Evolutionary conservation across 2,329 filamentous ascomycete species (phyloP), one percentile per base, ranked within the genome.

Genomic region (Rutstroemia sydowiana): DNA sequence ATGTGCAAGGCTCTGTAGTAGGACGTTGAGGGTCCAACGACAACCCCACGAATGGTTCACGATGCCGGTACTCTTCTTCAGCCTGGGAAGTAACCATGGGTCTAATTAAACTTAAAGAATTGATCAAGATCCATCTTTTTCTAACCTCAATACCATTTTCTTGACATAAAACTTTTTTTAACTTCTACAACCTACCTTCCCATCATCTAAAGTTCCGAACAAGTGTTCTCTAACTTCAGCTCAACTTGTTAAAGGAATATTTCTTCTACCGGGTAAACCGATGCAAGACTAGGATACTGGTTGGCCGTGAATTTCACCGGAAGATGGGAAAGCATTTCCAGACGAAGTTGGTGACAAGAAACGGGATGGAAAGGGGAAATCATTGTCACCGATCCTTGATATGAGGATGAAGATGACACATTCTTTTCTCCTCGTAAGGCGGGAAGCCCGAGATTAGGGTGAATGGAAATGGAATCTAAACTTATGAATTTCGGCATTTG

Each of bases 11-110:
- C 48, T 37, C 10, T 50, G 32, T 11, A 45, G 18, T 13, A 20
- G 9, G 20, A 16, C 18, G 13, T 41, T 57, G 56, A 62, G 57
- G 58, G 58, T 57, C 52, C 40, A 57, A 45, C 40, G 37, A 41
- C 20, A 46, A 48, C 59, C 60, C 59, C 60, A 57, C 59, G 61
- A 61, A 59, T 60, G 55, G 58, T 59, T 63, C 58, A 59, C 61
- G 59, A 61, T 59, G 56, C 59, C 56, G 55, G 55, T 45, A 37
- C 53, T 53, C 52, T 58, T 55, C 43, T 48, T 48, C 50, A 48
- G 30, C 45, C 50, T 43, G 31, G 50, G 45, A 39, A 39, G 21
- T 31, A 14, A 47, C 42, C 62, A 62, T 59, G 61, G 62, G 57
- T 61, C 51, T 55, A 55, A 53, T 52, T 37, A 55, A 56, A 49